Base-by-base conservation (phyloP, 352 stramenopile genomes). In the Phytopythium oedochilum region DNA sequence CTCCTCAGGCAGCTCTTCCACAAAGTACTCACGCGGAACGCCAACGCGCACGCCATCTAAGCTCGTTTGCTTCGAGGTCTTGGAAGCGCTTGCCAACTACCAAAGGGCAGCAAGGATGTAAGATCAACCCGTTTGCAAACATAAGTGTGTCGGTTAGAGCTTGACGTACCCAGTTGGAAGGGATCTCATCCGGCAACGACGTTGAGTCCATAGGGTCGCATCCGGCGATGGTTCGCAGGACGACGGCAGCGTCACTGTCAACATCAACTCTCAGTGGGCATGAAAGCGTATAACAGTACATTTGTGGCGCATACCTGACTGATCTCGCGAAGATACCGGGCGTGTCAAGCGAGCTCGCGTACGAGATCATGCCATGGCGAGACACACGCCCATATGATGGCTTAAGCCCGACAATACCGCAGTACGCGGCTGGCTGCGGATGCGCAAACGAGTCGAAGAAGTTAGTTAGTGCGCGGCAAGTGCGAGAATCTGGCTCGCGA, bases 361-460 rank as follows among this genome's bases (percentile, higher is more conserved):
- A 99, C 46, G 92, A 91, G 53, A 99, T 97, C 68, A 99, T 89
- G 17, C 96, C 96, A 57, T 98, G 86, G 26, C 96, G 81, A 17
- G 95, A 98, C n/a, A 99, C 80, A n/a, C 85, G 73, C 14, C 97
- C 97, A 56, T 99, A 99, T 18, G 92, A 93, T 17, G 97, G 97
- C 77, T 99, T 99, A 35, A 99, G 75, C 5, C 97, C 97, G 7
- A 99, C 88, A 34, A 98, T 81, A 12, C 88, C 92, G 62, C 93
- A 99, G 70, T 97, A 99, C 28, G 96, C 90, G 20, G 96, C 93
- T 25, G 97, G 97, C 69, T 89, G 42, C 0, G 15, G 1, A 59
- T 51, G n/a, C 12, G 47, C 5, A 39, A 28, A 56, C 32, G 14
- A 26, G 44, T 20, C 14, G n/a, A 20, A 49, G 11, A 26, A 44